These are phyloP conservation scores for Phaffomyces opuntiae DNA, from an alignment of 805 yeast genomes.

Conservation along the genomic window DNA sequence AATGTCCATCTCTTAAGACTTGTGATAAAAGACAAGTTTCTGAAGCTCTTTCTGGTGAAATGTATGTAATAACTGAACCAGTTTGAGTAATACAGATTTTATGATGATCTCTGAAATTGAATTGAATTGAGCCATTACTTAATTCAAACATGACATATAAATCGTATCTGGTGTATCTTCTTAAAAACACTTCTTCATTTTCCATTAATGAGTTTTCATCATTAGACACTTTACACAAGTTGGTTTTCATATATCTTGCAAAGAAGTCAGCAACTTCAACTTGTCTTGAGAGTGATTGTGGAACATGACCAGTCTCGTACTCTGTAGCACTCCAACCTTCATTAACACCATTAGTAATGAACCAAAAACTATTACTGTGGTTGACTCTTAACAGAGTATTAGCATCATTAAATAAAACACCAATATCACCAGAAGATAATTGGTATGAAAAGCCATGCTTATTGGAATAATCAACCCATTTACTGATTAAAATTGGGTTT, in stretches of 20 bases:
- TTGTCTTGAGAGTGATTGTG: slow-evolving; percentile 53
- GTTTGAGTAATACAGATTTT: slow-evolving; percentile 73
- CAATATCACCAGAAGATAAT: slow-evolving; percentile 81
- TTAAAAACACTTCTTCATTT: slow-evolving; percentile 65
- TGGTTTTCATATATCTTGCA: slow-evolving; percentile 86
- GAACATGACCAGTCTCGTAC: slow-evolving; percentile 34
- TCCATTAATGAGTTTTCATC: slow-evolving; percentile 40
- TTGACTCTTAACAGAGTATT: slow-evolving; percentile 70
- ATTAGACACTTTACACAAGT: slow-evolving; percentile 73
- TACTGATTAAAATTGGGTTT: slow-evolving; percentile 70
- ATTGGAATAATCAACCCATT: slow-evolving; percentile 98
- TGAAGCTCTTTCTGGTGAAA: slow-evolving; percentile 69
- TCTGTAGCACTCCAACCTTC: slow-evolving; percentile 51
- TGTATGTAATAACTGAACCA: slow-evolving; percentile 73
- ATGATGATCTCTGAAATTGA: slow-evolving; percentile 93
- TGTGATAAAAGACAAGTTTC: slow-evolving; percentile 54
- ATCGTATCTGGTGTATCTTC: slow-evolving; percentile 74
- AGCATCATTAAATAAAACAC: slow-evolving; percentile 82
- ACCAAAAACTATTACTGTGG: slow-evolving; percentile 59
- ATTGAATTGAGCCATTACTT: slow-evolving; percentile 88
- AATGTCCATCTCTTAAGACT: slow-evolving; percentile 39
- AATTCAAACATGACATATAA: slow-evolving; percentile 87
- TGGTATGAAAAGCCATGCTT: slow-evolving; percentile 95
- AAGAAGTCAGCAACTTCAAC: slow-evolving; percentile 84
- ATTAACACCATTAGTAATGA: slow-evolving; percentile 41